Evolutionary conservation across 1,284 basidiomycete species (phyloP), one percentile per base, ranked within the genome.

Genomic region (Rhodotorula sp.): DNA sequence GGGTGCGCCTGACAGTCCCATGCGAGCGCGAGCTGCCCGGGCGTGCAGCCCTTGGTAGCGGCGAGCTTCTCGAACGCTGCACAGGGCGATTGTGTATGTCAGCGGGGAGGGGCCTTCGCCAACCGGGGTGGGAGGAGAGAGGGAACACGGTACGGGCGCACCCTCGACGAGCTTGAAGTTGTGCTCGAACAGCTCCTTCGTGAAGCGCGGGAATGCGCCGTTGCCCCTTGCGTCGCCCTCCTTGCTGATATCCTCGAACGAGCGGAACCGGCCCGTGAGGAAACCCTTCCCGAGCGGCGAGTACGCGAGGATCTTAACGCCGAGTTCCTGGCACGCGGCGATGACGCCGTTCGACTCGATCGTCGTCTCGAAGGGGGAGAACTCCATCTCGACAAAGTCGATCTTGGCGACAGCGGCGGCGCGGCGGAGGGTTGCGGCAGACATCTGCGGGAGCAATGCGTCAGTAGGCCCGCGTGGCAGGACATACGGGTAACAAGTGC

Each of bases 241-340:
- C 22, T 83, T 82, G 8, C 12, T 37, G 69, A 89, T 84, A 71
- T 88, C 87, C 29, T 84, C 84, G 0, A 81, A 80, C 10, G 83
- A 83, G 78, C 83, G 84, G 76, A 84, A 84, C 76, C 81, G 80
- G 0, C 89, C 89, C 0, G 87, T 87, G 36, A 90, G 78, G 55
- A 90, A 76, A 0, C 89, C 89, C 57, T 55, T 27, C 17, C 65
- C 69, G 25, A 71, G 46, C 19, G 69, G 69, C 25, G 51, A 56
- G 61, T 89, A 90, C 7, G 88, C 87, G 15, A 89, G 83, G 57
- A 90, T 83, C n/a, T 87, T 78, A 21, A 83, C 79, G 25, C 81
- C 80, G 76, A 56, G 75, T 69, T 82, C 78, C 34, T 79, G 76
- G 69, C 81, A 82, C 15, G 80, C 78, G 1, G 78, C 72, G 32